Evolutionary conservation across 495 filamentous ascomycete genomes (phyloP).

Genomic region (Podospora pseudoanserina): DNA sequence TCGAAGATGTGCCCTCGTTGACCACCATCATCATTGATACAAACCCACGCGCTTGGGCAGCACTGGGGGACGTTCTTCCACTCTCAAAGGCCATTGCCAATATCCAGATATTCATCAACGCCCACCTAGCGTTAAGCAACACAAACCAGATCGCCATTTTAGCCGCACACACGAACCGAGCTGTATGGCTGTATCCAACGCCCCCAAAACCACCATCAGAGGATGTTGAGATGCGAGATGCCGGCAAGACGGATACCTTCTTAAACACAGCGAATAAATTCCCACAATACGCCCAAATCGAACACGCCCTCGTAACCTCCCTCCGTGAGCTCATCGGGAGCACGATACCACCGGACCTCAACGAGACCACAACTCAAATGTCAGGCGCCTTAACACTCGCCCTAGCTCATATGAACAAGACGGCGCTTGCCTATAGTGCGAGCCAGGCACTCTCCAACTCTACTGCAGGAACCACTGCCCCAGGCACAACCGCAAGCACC

Average conservation of each 20-base stretch:
- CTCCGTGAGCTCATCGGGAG: slow-evolving; percentile 63
- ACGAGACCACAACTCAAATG: slow-evolving; percentile 69
- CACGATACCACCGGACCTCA: slow-evolving; percentile 59
- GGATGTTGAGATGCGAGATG: slow-evolving; percentile 48
- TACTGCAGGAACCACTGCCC: slow-evolving; percentile 30
- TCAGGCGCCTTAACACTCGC: slow-evolving; percentile 89
- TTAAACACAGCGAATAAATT: slow-evolving; percentile 74
- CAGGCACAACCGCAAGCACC: slow-evolving; percentile 28
- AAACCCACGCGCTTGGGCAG: slow-evolving; percentile 90
- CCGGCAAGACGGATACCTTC: slow-evolving; percentile 13
- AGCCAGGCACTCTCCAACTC: slow-evolving; percentile 22
- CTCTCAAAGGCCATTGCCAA: slow-evolving; percentile 81
- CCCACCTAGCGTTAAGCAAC: slow-evolving; percentile 88
- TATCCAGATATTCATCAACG: slow-evolving; percentile 93
- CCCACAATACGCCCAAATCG: slow-evolving; percentile 81
- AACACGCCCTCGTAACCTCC: slow-evolving; percentile 68
- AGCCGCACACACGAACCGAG: slow-evolving; percentile 78
- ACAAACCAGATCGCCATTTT: slow-evolving; percentile 91
- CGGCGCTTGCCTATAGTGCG: slow-evolving; percentile 30
- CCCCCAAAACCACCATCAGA: slow-evolving; percentile 32
- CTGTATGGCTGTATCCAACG: slow-evolving; percentile 81
- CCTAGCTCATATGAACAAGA: slow-evolving; percentile 78
- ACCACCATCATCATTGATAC: slow-evolving; percentile 92
- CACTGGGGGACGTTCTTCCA: slow-evolving; percentile 70
- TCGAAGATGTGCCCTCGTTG: slow-evolving; percentile 75